Conservation (phyloP, 768 basidiomycete species). For the Trametopsis cervina region DNA sequence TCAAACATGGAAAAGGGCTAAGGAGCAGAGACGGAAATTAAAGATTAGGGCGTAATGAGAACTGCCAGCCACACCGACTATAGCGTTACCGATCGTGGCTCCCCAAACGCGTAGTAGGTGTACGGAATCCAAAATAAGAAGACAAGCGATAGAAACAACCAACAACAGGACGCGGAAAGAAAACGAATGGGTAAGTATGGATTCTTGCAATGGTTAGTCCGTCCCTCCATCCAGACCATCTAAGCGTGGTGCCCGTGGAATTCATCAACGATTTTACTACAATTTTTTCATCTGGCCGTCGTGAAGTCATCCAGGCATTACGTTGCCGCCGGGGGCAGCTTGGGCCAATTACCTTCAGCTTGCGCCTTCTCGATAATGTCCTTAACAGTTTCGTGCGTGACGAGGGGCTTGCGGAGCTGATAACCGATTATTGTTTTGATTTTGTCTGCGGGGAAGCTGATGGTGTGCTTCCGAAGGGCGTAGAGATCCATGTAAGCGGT, state of each 20-base stretch:
- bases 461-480: constrained; percentile 58
- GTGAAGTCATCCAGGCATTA: too few relatives aligned
- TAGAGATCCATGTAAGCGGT: constrained; percentile 76
- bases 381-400: constrained; percentile 52
- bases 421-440: constrained; percentile 71
- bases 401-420: constrained; percentile 51
- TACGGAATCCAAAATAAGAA: neutral
- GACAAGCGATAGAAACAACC: neutral
- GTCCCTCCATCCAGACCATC: neutral
- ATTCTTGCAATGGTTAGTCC: neutral
- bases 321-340: constrained; percentile 2
- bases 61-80: neutral
- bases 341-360: constrained; percentile 51
- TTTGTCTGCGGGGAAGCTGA: constrained; percentile 66
- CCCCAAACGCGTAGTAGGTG: neutral
- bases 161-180: neutral
- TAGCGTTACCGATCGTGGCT: neutral
- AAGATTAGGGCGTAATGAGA: neutral
- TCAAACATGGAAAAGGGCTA: neutral
- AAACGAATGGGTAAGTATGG: too few relatives aligned
- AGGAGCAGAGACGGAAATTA: neutral
- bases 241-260: too few relatives aligned
- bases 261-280: too few relatives aligned
- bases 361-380: constrained; percentile 81
- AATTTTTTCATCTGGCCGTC: too few relatives aligned